Conservation (phyloP, 192 early-diverging fungal genomes). For the Coemansia erecta region DNA sequence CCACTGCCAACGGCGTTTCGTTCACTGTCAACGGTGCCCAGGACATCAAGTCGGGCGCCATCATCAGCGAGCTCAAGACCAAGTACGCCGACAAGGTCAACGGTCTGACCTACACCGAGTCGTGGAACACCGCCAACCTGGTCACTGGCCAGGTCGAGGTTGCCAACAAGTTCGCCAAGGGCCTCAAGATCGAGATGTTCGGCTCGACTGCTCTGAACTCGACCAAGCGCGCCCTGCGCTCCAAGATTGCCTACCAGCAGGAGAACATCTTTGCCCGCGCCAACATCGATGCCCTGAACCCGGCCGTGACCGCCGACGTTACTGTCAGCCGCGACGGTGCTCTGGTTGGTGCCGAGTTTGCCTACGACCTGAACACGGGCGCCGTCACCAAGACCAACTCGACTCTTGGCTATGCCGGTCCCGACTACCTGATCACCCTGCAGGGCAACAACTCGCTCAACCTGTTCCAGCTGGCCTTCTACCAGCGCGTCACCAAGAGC, state of each 20-base stretch:
- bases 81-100: conserved; percentile 95
- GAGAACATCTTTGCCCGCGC: conserved; percentile 86
- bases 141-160: conserved; percentile 91
- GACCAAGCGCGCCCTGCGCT: conserved; percentile 43
- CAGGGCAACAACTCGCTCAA: conserved; percentile 89
- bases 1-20: conserved; percentile 90
- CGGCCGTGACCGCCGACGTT: conserved; percentile 82
- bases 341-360: conserved; percentile 88
- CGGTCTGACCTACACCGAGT: conserved; percentile 93
- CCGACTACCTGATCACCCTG: conserved; percentile 85
- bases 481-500: conserved; percentile 88
- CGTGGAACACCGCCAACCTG: conserved; percentile 94
- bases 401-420: conserved; percentile 80
- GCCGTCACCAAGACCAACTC: conserved; percentile 86
- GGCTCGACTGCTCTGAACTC: conserved; percentile 80
- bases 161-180: conserved; percentile 90
- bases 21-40: conserved; percentile 94
- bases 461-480: conserved; percentile 91
- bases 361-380: conserved; percentile 89
- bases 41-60: conserved; percentile 93
- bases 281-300: conserved; percentile 92
- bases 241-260: conserved; percentile 93
- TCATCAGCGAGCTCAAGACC: conserved; percentile 95
- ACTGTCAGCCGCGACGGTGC: conserved; percentile 87
- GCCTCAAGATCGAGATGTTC: conserved; percentile 90